phyloP scores from a whole-genome alignment of 441 rosid species.

The Cnidoscolus chayamansa region DNA sequence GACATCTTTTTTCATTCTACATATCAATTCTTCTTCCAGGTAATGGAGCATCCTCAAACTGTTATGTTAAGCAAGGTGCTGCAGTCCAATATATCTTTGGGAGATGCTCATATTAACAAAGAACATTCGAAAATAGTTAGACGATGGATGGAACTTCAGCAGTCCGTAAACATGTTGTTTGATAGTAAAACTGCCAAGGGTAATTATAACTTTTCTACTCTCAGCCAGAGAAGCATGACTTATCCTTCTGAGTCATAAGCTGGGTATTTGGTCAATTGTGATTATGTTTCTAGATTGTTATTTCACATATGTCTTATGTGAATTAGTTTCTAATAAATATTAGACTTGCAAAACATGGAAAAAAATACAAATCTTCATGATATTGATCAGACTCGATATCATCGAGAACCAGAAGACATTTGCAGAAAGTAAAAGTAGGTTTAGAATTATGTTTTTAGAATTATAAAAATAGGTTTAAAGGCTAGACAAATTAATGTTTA shows the following conservation, averaged over 20 bases:
- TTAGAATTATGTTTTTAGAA: too few species aligned
- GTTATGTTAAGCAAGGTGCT: slow-evolving; percentile 69
- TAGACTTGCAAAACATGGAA: background rate
- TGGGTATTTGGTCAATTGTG: too few species aligned
- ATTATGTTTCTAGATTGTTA: slow-evolving; percentile 5
- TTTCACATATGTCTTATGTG: background rate
- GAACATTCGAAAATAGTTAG: slow-evolving; percentile 38
- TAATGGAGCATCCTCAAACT: slow-evolving; percentile 94
- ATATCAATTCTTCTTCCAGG: slow-evolving; percentile 41
- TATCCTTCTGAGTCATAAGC: too few species aligned
- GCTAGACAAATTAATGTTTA: too few species aligned
- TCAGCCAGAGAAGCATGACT: too few species aligned
- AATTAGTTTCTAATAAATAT: background rate
- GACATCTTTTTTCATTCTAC: slow-evolving; percentile 22
- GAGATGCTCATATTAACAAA: slow-evolving; percentile 54
- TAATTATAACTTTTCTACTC: slow-evolving; percentile 25
- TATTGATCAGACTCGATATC: too few species aligned
- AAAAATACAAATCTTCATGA: background rate
- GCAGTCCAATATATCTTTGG: slow-evolving; percentile 59
- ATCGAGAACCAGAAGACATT: background rate
- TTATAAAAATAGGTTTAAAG: too few species aligned
- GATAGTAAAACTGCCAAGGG: slow-evolving; percentile 81
- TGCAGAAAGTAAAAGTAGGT: too few species aligned
- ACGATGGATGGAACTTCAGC: slow-evolving; percentile 90
- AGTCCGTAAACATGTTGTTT: slow-evolving; percentile 66